Evolutionary conservation across 2,329 filamentous ascomycete species (phyloP).

Genomic region (Lomentospora prolificans): DNA sequence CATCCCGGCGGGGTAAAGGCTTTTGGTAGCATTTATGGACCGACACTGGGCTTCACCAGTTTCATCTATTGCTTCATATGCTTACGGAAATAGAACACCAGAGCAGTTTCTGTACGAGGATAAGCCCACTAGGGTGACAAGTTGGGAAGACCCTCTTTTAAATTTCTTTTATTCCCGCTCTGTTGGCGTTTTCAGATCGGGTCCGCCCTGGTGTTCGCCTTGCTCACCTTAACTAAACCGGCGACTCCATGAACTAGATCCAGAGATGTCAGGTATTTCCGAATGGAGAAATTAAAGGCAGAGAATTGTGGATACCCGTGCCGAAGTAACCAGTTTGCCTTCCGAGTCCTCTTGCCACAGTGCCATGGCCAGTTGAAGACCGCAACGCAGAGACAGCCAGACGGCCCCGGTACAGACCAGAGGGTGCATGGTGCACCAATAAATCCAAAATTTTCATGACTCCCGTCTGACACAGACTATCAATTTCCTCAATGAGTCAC

Average conservation of each 20-base stretch:
- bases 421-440: too few relatives aligned
- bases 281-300: not conserved
- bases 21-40: not conserved
- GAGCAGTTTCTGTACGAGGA: not conserved
- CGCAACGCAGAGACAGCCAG: too few relatives aligned
- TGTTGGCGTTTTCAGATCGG: too few relatives aligned
- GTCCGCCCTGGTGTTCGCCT: too few relatives aligned
- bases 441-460: not conserved
- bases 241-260: too few relatives aligned
- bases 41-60: not conserved
- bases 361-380: not conserved
- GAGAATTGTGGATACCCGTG: not conserved
- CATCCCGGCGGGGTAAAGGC: not conserved
- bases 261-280: not conserved
- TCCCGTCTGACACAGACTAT: not conserved
- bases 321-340: not conserved
- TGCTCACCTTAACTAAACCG: too few relatives aligned
- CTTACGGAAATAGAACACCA: not conserved
- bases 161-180: not conserved
- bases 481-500: not conserved
- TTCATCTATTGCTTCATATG: not conserved
- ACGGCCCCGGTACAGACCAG: too few relatives aligned
- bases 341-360: not conserved
- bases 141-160: not conserved
- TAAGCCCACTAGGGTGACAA: not conserved